Percentiles rank a stretch among this genome's conserved stretches.
Evolutionary conservation across 1,284 basidiomycete genomes (phyloP).

Genomic region (Leccinum ponderosum): DNA sequence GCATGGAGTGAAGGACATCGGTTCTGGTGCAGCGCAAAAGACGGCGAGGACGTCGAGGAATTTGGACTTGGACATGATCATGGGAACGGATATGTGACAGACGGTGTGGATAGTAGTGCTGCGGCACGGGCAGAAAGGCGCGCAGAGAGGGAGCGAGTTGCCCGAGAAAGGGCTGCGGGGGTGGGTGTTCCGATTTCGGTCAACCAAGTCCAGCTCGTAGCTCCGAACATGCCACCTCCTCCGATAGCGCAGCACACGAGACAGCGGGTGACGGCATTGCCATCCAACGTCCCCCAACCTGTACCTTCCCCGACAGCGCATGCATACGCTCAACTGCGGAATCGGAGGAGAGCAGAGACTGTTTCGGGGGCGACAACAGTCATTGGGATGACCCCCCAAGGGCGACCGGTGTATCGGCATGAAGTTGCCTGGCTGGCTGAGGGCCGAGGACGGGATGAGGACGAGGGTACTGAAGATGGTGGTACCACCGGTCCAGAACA

Average conservation of each 20-base stretch:
- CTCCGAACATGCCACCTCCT: constrained; percentile 20
- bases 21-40: constrained; percentile 83
- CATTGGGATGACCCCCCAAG: constrained; percentile 31
- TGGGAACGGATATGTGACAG: constrained; percentile 4
- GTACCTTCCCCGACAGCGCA: constrained; percentile 22
- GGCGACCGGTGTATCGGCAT: constrained; percentile 31
- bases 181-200: constrained; percentile 18
- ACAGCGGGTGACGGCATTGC: constrained; percentile 31
- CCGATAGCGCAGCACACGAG: constrained; percentile 21
- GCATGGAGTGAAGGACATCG: constrained; percentile 98
- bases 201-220: constrained; percentile 13
- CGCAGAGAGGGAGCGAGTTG: constrained; percentile 34
- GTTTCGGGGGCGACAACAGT: constrained; percentile 38
- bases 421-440: constrained; percentile 30
- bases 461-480: constrained; percentile 19
- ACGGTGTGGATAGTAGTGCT: constrained; percentile 12
- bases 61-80: constrained; percentile 27
- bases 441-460: constrained; percentile 17
- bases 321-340: constrained; percentile 25
- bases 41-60: constrained; percentile 62
- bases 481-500: constrained; percentile 18
- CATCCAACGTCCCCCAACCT: constrained; percentile 29
- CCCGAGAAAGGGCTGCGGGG: constrained; percentile 32
- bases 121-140: constrained; percentile 27
- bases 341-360: constrained; percentile 39